phyloP scores from a whole-genome alignment of 2,329 filamentous ascomycete species.

The Fulvia fulva region DNA sequence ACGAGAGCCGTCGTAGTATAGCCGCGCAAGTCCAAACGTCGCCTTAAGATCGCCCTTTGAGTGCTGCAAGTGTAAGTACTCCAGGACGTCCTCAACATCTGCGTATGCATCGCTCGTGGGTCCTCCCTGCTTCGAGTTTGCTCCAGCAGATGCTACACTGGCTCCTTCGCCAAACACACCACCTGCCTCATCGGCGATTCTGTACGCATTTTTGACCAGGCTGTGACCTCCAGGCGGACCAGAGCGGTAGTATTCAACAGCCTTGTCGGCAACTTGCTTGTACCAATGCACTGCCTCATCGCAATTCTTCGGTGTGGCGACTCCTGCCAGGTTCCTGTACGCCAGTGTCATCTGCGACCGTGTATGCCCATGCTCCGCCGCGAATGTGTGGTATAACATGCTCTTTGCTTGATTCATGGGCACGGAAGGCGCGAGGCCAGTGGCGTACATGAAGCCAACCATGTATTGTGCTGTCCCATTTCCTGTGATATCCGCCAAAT shows the following conservation, averaged over 20 bases:
- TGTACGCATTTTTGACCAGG: constrained; percentile 73
- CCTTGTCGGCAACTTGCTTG: constrained; percentile 89
- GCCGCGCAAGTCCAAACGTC: constrained; percentile 76
- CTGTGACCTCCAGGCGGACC: constrained; percentile 84
- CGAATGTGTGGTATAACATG: constrained; percentile 90
- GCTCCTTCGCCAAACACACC: constrained; percentile 95
- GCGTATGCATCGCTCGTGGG: constrained; percentile 77
- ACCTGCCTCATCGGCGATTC: constrained; percentile 83
- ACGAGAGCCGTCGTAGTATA: constrained; percentile 83
- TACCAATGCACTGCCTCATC: constrained; percentile 84
- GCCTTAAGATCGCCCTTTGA: constrained; percentile 86
- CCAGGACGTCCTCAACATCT: constrained; percentile 86
- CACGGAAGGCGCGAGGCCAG: constrained; percentile 77
- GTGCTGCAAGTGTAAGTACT: constrained; percentile 87
- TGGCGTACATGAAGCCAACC: constrained; percentile 93
- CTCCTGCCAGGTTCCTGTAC: constrained; percentile 78
- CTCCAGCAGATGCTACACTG: constrained; percentile 80
- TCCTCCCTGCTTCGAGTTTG: constrained; percentile 70
- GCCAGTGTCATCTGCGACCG: constrained; percentile 91
- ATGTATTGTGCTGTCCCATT: constrained; percentile 95
- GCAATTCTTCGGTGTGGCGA: constrained; percentile 81
- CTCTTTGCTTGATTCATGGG: constrained; percentile 85
- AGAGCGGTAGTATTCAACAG: constrained; percentile 78
- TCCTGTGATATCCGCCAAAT: constrained; percentile 70
- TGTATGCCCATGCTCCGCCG: constrained; percentile 76